Conservation (phyloP, 2,329 filamentous ascomycete genomes). For the Metarhizium humberi region DNA sequence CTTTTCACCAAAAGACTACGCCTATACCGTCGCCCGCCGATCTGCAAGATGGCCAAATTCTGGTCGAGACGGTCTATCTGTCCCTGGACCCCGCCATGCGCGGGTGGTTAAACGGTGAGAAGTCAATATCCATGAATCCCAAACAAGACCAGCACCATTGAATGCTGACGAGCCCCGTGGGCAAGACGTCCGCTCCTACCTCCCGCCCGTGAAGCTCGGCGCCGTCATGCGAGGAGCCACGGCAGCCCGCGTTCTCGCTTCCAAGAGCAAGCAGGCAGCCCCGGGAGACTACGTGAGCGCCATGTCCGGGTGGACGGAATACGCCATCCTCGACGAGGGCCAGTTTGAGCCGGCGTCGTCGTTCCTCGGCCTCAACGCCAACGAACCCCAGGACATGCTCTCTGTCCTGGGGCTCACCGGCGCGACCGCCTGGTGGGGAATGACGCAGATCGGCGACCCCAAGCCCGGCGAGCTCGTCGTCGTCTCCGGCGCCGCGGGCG, state of each 20-base stretch:
- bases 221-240: constrained; percentile 57
- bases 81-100: constrained; percentile 71
- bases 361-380: constrained; percentile 26
- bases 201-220: constrained; percentile 59
- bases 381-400: constrained; percentile 47
- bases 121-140: not conserved
- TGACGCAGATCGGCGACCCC: constrained; percentile 58
- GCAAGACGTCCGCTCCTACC: constrained; percentile 45
- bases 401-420: constrained; percentile 58
- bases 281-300: constrained; percentile 50
- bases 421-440: constrained; percentile 68
- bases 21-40: constrained; percentile 41
- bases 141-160: not conserved
- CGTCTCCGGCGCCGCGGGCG: constrained; percentile 68
- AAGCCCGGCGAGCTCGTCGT: constrained; percentile 66
- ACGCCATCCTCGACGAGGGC: constrained; percentile 48
- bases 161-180: not conserved
- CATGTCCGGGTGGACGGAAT: constrained; percentile 55
- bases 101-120: constrained; percentile 54
- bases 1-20: constrained; percentile 46
- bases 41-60: constrained; percentile 55
- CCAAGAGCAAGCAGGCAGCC: constrained; percentile 43
- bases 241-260: constrained; percentile 53
- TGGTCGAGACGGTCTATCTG: constrained; percentile 53
- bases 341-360: constrained; percentile 31